Conservation (phyloP, 768 basidiomycete genomes). For the Tylopilus subfusipes region DNA sequence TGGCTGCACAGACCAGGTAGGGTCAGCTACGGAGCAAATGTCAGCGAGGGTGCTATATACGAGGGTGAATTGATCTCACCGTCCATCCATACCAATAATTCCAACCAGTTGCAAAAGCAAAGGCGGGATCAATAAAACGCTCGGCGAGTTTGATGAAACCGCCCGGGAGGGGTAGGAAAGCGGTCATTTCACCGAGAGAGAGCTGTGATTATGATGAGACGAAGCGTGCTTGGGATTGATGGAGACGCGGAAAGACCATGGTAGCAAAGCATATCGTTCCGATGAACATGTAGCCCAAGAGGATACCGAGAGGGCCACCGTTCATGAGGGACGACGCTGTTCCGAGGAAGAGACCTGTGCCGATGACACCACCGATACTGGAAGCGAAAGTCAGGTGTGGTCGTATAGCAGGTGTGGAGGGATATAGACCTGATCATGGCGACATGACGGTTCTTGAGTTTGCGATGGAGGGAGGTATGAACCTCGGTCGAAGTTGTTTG, state of each 20-base stretch:
- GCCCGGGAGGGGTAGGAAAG: constrained; percentile 43
- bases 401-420: neutral
- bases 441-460: constrained; percentile 34
- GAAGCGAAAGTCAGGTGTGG: neutral
- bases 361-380: constrained; percentile 39
- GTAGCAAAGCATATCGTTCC: constrained; percentile 37
- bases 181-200: constrained; percentile 44
- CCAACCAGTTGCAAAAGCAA: constrained; percentile 43
- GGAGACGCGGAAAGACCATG: constrained; percentile 28
- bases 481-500: neutral
- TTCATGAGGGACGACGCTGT: constrained; percentile 33
- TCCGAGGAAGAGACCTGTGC: constrained; percentile 38
- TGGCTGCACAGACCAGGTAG: constrained; percentile 20
- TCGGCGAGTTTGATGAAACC: constrained; percentile 47
- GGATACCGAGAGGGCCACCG: constrained; percentile 47
- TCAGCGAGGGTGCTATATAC: constrained; percentile 4
- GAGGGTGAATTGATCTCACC: neutral
- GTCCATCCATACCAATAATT: constrained; percentile 42
- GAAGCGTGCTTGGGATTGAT: neutral
- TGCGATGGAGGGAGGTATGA: constrained; percentile 21
- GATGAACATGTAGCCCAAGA: constrained; percentile 39
- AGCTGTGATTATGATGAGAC: constrained; percentile 17
- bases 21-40: constrained; percentile 15
- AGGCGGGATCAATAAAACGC: constrained; percentile 45
- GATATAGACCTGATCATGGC: constrained; percentile 34